Conservation (phyloP, 2,329 filamentous ascomycete species). For the Grosmannia clavigera region DNA sequence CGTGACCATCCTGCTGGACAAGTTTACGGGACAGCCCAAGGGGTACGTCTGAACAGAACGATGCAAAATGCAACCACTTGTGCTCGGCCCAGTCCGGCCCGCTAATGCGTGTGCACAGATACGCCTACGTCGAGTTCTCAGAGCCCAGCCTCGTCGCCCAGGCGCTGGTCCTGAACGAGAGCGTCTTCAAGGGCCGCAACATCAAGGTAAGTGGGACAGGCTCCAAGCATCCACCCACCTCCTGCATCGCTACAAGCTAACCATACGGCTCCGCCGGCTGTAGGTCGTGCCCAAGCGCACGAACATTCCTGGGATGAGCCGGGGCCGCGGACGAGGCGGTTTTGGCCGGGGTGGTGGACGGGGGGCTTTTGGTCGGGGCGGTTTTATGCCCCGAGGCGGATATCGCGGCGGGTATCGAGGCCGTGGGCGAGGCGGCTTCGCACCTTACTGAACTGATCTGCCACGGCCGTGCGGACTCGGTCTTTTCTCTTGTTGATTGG, state of each 20-base stretch:
- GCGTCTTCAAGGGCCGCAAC: conserved; percentile 85
- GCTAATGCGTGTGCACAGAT: conserved; percentile 38
- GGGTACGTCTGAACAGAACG: conserved; percentile 48
- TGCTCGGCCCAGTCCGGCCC: neutral
- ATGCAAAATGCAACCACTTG: neutral
- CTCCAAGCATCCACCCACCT: neutral
- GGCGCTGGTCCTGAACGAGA: conserved; percentile 91
- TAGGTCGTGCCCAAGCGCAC: conserved; percentile 80
- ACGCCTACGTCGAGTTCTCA: conserved; percentile 97
- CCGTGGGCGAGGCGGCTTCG: conserved; percentile 51
- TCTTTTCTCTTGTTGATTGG: neutral
- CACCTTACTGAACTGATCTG: conserved; percentile 52
- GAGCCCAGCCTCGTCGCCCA: conserved; percentile 88
- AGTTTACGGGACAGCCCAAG: conserved; percentile 98
- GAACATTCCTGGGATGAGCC: conserved; percentile 87
- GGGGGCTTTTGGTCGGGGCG: conserved; percentile 39
- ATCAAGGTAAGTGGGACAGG: conserved; percentile 48
- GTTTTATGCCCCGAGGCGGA: conserved; percentile 38
- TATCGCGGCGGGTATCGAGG: conserved; percentile 52
- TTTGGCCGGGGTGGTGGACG: conserved; percentile 33
- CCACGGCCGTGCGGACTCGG: neutral
- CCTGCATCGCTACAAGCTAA: neutral
- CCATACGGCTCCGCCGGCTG: neutral
- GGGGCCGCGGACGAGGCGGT: conserved; percentile 51
- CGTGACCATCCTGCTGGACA: conserved; percentile 93